phyloP scores from a whole-genome alignment of 768 basidiomycete genomes.

The Kwoniella mangroviensis region DNA sequence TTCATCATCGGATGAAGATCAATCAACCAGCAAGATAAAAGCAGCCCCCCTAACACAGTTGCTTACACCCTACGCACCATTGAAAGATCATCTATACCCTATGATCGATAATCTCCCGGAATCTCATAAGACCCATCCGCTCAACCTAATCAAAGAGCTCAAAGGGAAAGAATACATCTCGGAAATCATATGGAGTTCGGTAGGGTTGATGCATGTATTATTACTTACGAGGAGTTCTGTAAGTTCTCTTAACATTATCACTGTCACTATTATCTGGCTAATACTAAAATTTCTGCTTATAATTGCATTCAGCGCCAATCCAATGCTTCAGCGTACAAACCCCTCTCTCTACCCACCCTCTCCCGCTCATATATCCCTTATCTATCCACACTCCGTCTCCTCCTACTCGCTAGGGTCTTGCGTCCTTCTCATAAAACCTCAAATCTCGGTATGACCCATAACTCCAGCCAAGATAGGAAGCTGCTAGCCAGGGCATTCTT shows the following conservation, averaged over 20 bases:
- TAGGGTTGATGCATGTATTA: slow-evolving; percentile 30
- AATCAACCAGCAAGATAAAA: slow-evolving; percentile 56
- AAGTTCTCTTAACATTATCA: slow-evolving; percentile 9
- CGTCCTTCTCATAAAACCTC: slow-evolving; percentile 69
- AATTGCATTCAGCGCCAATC: slow-evolving; percentile 8
- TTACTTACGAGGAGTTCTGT: slow-evolving; percentile 33
- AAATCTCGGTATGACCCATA: slow-evolving; percentile 67
- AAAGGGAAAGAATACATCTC: slow-evolving; percentile 32
- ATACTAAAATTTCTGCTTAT: too few relatives aligned
- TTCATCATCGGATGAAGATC: slow-evolving; percentile 60
- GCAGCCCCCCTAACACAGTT: slow-evolving; percentile 63
- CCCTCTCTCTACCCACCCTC: slow-evolving; percentile 58
- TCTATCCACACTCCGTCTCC: slow-evolving; percentile 68
- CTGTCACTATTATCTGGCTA: neutral
- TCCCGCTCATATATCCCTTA: slow-evolving; percentile 66
- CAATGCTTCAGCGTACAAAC: slow-evolving; percentile 59
- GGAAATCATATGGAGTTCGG: slow-evolving; percentile 37
- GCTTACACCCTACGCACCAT: slow-evolving; percentile 73
- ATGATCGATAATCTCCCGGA: slow-evolving; percentile 31
- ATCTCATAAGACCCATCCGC: slow-evolving; percentile 35
- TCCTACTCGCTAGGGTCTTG: slow-evolving; percentile 74
- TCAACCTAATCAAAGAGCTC: slow-evolving; percentile 40
- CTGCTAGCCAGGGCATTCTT: slow-evolving; percentile 77
- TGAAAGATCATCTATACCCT: slow-evolving; percentile 65
- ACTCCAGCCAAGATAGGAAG: slow-evolving; percentile 79